These are phyloP conservation scores for Diplodia corticola DNA, from an alignment of 2,329 filamentous ascomycete genomes.

Conservation along the genomic window DNA sequence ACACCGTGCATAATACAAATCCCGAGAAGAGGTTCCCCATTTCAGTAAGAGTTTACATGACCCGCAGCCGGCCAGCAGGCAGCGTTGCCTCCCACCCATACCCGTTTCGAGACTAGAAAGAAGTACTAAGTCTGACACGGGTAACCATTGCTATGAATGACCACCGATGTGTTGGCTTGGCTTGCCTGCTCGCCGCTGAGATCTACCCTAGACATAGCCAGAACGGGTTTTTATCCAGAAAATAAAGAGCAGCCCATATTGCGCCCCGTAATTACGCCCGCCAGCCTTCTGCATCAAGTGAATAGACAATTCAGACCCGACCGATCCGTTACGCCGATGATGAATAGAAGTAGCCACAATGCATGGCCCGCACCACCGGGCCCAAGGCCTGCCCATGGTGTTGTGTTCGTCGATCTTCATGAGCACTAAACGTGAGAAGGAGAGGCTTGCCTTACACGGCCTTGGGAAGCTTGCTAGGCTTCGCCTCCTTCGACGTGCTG, in stretches of 20 bases:
- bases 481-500: slow-evolving; percentile 25
- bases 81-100: not conserved
- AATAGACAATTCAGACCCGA: slow-evolving; percentile 18
- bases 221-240: slow-evolving; percentile 19
- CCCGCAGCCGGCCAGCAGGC: slow-evolving; percentile 14
- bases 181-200: slow-evolving; percentile 13
- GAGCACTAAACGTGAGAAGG: slow-evolving; percentile 8
- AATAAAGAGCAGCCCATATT: slow-evolving; percentile 17
- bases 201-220: slow-evolving; percentile 19
- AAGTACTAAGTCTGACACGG: slow-evolving; percentile 11
- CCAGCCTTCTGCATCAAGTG: slow-evolving; percentile 8
- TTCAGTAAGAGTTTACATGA: slow-evolving; percentile 19
- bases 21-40: slow-evolving; percentile 13
- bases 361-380: slow-evolving; percentile 10
- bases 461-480: slow-evolving; percentile 4
- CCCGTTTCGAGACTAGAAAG: slow-evolving; percentile 4
- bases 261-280: slow-evolving; percentile 18
- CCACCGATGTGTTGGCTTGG: slow-evolving; percentile 6
- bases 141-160: slow-evolving; percentile 18
- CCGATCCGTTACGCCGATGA: slow-evolving; percentile 18
- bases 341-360: slow-evolving; percentile 21
- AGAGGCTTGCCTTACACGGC: not conserved
- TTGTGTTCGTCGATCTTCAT: slow-evolving; percentile 13
- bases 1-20: slow-evolving; percentile 8
- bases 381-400: not conserved